Evolutionary conservation across 371 early-diverging fungal genomes (phyloP), one percentile per base, ranked within the genome.

Genomic region (Coemansia linderi): DNA sequence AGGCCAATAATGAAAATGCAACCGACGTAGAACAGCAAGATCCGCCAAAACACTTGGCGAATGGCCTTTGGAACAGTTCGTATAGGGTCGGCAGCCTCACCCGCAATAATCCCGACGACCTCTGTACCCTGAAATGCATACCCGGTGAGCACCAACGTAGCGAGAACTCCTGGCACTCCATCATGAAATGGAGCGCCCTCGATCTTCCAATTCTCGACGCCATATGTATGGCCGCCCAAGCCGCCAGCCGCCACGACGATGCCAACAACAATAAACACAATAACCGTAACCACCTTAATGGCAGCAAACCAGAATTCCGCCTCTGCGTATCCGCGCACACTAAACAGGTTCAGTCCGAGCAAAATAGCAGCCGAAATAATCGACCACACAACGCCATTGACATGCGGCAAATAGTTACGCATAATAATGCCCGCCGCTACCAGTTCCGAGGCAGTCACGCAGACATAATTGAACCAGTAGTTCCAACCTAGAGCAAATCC

Each of bases 121-220:
- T 88, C 91, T 0, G 91, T 90, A 24, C 94, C 94, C 65, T 91
- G 91, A 84, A 92, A 92, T 15, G 89, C 87, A 81, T 90, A 94
- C 61, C 91, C 89, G 19, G 94, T 92, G 40, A 88, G 84, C 66
- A 92, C 75, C 77, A 94, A 87, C 1, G 88, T 87, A 57, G 86
- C 80, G 38, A 90, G 65, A n/a, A 89, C 83, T 29, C 88, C 89
- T 39, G 83, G 57, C 61, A 88, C 66, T 13, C 86, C 90, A 56
- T 86, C 87, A 39, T 85, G 84, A 63, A 87, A 86, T 62, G 91
- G 91, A 1, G 90, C 88, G 13, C 90, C 92, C 15, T 84, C 83
- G 63, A 87, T 82, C 1, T 65, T 65, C 91, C 91, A 93, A 71
- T 90, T 87, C 31, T 85, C 81, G 56, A 91, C 87, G 5, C 91